Evolutionary conservation across 345 rosid species (phyloP).

Genomic region (Salix suchowensis): DNA sequence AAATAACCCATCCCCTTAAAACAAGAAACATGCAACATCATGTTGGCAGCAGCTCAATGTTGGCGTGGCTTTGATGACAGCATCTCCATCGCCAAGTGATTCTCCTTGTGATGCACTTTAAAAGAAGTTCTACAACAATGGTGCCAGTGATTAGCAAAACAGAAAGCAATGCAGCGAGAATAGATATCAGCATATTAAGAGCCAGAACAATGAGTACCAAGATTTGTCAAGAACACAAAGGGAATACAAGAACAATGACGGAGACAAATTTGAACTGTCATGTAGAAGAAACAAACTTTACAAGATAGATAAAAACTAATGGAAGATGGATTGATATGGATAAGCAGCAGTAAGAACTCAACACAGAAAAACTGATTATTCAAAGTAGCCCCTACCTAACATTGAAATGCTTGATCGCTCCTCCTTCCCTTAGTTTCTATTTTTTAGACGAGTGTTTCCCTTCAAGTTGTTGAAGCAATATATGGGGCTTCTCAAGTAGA

Average conservation of each 20-base stretch:
- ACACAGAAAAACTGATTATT: not conserved
- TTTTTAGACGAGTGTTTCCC: not conserved
- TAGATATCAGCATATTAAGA: not conserved
- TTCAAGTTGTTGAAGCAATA: not conserved
- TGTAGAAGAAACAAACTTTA: not conserved
- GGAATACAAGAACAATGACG: not conserved
- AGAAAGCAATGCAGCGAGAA: not conserved
- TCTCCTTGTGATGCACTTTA: conserved; percentile 11
- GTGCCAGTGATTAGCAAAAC: not conserved
- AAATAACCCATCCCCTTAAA: not conserved
- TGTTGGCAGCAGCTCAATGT: not conserved
- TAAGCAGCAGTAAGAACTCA: not conserved
- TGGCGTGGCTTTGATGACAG: conserved; percentile 13
- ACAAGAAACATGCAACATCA: not conserved
- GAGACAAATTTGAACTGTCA: not conserved
- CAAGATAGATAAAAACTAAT: not conserved
- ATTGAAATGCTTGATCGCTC: not conserved
- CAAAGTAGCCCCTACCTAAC: not conserved
- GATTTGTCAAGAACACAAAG: not conserved
- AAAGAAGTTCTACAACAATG: conserved; percentile 22
- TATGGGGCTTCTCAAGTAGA: not conserved
- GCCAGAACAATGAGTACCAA: not conserved
- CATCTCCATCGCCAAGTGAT: conserved; percentile 4
- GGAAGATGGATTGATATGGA: not conserved
- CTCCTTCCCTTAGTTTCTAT: not conserved